Evolutionary conservation across 2,329 filamentous ascomycete genomes (phyloP).

Genomic region (Fusarium sp.): DNA sequence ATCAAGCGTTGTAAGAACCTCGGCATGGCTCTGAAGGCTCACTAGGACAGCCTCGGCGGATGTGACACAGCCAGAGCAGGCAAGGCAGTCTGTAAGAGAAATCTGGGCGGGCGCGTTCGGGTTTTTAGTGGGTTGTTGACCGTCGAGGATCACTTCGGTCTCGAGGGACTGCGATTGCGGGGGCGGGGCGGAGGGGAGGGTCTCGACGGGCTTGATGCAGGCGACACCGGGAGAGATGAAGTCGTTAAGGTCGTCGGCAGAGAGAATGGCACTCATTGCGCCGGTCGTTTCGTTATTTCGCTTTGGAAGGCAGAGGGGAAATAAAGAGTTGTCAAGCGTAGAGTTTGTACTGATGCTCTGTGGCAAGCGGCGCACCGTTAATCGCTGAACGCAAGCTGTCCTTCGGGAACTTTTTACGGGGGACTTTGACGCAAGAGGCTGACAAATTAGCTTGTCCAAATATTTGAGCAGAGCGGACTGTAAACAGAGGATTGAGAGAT

Average conservation of each 20-base stretch:
- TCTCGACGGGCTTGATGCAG: conserved; percentile 97
- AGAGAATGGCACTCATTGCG: conserved; percentile 95
- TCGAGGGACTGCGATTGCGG: conserved; percentile 52
- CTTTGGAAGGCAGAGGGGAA: not conserved
- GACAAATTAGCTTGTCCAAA: conserved; percentile 39
- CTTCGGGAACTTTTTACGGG: conserved; percentile 17
- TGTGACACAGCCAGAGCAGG: conserved; percentile 96
- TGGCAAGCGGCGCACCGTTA: conserved; percentile 12
- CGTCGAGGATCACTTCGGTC: conserved; percentile 94
- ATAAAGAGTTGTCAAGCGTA: conserved; percentile 1
- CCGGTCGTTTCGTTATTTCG: conserved; percentile 14
- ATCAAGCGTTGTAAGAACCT: conserved; percentile 86
- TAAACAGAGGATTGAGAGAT: not conserved
- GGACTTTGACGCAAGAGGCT: conserved; percentile 24
- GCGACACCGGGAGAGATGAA: conserved; percentile 98
- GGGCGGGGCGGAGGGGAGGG: conserved; percentile 70
- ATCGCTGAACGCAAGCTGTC: conserved; percentile 11
- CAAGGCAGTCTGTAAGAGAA: conserved; percentile 95
- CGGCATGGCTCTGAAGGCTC: conserved; percentile 89
- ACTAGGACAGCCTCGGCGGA: conserved; percentile 98
- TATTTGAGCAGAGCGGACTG: not conserved
- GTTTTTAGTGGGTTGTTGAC: conserved; percentile 68
- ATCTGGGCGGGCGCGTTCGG: conserved; percentile 83
- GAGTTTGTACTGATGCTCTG: conserved; percentile 23
- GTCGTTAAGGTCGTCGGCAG: conserved; percentile 95